phyloP scores from a whole-genome alignment of 2,329 filamentous ascomycete species.

The Tympanopsis confertula region DNA sequence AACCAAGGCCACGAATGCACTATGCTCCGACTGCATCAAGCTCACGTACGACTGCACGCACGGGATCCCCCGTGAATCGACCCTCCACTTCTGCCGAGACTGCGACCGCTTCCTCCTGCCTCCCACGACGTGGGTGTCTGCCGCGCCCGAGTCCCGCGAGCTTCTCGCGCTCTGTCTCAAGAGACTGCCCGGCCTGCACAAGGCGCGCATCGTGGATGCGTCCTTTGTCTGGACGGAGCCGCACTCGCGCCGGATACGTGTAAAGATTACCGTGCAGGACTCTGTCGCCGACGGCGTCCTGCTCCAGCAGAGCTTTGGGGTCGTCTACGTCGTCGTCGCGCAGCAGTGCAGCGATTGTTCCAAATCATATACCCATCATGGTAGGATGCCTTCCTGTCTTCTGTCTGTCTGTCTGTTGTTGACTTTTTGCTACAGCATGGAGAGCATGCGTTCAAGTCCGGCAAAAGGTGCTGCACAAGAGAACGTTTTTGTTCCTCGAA shows the following conservation, averaged over 20 bases:
- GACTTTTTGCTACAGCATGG: constrained; percentile 72
- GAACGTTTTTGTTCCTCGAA: constrained; percentile 54
- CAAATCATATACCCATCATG: constrained; percentile 71
- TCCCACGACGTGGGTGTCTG: constrained; percentile 75
- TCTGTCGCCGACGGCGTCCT: constrained; percentile 49
- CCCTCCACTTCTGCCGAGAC: constrained; percentile 82
- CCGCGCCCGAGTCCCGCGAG: constrained; percentile 78
- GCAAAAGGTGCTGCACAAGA: constrained; percentile 92
- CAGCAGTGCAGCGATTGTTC: constrained; percentile 92
- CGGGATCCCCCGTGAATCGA: constrained; percentile 82
- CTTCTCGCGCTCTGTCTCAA: constrained; percentile 82
- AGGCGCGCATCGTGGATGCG: constrained; percentile 89
- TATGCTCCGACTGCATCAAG: constrained; percentile 94
- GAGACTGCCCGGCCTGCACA: constrained; percentile 74
- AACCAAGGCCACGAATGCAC: constrained; percentile 70
- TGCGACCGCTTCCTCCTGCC: constrained; percentile 90
- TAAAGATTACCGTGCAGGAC: constrained; percentile 88
- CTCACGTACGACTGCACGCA: constrained; percentile 85
- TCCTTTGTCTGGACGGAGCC: constrained; percentile 98
- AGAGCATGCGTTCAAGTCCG: constrained; percentile 85
- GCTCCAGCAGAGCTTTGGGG: constrained; percentile 89
- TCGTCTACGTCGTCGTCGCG: constrained; percentile 78
- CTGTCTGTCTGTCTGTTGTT: not conserved
- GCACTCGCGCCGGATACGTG: constrained; percentile 80
- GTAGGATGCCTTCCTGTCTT: not conserved